Conservation (phyloP, 371 early-diverging fungal genomes). For the Saksenaea oblongispora region DNA sequence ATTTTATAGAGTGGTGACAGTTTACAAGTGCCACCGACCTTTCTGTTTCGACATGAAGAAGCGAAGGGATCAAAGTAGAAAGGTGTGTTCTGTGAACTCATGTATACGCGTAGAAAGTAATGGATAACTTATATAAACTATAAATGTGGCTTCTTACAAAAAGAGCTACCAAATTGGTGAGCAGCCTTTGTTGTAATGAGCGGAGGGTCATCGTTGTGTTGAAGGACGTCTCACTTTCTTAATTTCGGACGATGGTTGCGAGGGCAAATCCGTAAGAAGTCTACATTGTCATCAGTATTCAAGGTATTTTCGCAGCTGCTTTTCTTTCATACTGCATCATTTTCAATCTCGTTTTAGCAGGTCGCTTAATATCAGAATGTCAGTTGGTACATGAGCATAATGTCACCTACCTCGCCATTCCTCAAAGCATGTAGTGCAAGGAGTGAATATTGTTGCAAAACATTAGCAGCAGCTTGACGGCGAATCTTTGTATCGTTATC, state of each 20-base stretch:
- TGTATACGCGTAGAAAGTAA: too few species aligned
- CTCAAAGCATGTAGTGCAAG: slow-evolving; percentile 16
- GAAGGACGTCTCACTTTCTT: background rate
- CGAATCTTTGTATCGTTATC: slow-evolving; percentile 10
- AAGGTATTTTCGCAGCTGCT: background rate
- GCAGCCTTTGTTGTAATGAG: too few species aligned
- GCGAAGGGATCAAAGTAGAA: too few species aligned
- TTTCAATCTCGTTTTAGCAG: slow-evolving; percentile 20
- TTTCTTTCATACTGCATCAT: slow-evolving; percentile 23
- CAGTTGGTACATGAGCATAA: background rate
- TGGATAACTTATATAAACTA: too few species aligned
- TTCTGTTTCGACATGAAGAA: too few species aligned
- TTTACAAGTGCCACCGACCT: too few species aligned
- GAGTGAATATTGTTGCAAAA: slow-evolving; percentile 18
- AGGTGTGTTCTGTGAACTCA: too few species aligned
- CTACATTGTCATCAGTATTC: background rate
- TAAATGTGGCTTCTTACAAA: too few species aligned
- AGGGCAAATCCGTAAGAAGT: background rate
- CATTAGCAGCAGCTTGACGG: slow-evolving; percentile 20
- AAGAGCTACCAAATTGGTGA: background rate
- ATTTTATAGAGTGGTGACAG: too few species aligned
- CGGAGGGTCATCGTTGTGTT: background rate
- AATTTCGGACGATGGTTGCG: background rate
- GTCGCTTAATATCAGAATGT: slow-evolving; percentile 3
- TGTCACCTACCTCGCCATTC: slow-evolving; percentile 14